Evolutionary conservation across 2,329 filamentous ascomycete genomes (phyloP).

Genomic region (Aureobasidium zeae): DNA sequence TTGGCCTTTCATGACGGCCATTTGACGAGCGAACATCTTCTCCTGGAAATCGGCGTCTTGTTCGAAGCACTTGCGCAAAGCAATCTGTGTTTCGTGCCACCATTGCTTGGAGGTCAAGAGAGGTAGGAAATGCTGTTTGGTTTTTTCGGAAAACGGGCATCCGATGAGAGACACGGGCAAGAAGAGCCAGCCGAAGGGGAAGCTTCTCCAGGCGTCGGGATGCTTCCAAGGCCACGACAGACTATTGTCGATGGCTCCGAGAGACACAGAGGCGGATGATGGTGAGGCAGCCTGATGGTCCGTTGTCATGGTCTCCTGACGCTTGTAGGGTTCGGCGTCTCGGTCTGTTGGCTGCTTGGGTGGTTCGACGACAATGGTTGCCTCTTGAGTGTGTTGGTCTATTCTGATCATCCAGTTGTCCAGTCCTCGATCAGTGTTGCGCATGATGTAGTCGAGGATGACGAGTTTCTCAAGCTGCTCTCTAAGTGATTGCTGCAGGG

Average conservation of each 20-base stretch:
- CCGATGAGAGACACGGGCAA: constrained; percentile 93
- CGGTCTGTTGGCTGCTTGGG: constrained; percentile 48
- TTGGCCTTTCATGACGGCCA: constrained; percentile 98
- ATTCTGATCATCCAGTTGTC: constrained; percentile 99
- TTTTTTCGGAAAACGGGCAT: constrained; percentile 88
- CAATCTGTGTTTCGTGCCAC: constrained; percentile 91
- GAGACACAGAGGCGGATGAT: constrained; percentile 27
- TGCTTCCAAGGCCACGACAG: constrained; percentile 99
- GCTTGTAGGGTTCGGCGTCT: constrained; percentile 25
- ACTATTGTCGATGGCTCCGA: constrained; percentile 96
- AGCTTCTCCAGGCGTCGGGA: constrained; percentile 83
- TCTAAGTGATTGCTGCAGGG: constrained; percentile 79
- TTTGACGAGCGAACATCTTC: constrained; percentile 96
- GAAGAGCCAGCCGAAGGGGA: constrained; percentile 98
- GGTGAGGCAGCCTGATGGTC: constrained; percentile 41
- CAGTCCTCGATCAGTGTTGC: constrained; percentile 89
- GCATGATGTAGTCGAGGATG: constrained; percentile 97
- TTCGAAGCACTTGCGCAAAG: constrained; percentile 77
- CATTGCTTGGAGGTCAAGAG: constrained; percentile 87
- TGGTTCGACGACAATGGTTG: constrained; percentile 78
- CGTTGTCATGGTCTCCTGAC: constrained; percentile 78
- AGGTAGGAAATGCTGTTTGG: constrained; percentile 89
- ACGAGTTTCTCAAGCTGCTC: constrained; percentile 96
- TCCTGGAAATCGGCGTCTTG: constrained; percentile 95
- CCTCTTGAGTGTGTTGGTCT: constrained; percentile 72